Percentiles rank a stretch among this genome's conserved stretches.
Evolutionary conservation across 1,139 yeast genomes (phyloP).

Genomic region (Arxiozyma heterogenica): DNA sequence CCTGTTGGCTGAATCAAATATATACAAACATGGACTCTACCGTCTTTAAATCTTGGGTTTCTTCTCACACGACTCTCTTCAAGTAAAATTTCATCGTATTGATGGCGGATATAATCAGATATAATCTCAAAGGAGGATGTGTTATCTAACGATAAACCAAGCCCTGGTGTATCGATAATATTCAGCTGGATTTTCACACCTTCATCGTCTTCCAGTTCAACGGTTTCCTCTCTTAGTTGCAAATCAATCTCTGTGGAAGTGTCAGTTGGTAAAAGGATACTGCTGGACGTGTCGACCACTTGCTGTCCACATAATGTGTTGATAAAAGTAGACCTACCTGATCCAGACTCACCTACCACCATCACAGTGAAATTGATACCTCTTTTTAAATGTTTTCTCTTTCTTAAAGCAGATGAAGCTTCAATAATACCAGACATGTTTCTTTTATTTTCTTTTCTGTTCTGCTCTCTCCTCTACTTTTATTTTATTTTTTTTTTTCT

Average conservation of each 20-base stretch:
- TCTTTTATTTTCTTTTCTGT: not conserved
- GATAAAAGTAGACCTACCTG: slow-evolving; percentile 78
- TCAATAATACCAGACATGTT: slow-evolving; percentile 34
- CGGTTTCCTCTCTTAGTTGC: slow-evolving; percentile 41
- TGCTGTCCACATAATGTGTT: slow-evolving; percentile 87
- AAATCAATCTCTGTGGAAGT: slow-evolving; percentile 39
- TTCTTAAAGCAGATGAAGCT: slow-evolving; percentile 42
- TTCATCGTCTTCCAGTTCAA: slow-evolving; percentile 67
- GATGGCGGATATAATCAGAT: slow-evolving; percentile 65
- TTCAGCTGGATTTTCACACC: slow-evolving; percentile 60
- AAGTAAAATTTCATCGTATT: slow-evolving; percentile 78
- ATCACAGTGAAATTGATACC: slow-evolving; percentile 78
- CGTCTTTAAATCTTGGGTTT: slow-evolving; percentile 72
- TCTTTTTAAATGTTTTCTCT: slow-evolving; percentile 72
- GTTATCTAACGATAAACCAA: slow-evolving; percentile 66
- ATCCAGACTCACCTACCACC: slow-evolving; percentile 75
- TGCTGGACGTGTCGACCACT: slow-evolving; percentile 46
- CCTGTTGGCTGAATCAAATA: slow-evolving; percentile 69
- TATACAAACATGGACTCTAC: slow-evolving; percentile 65
- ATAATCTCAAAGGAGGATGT: slow-evolving; percentile 52
- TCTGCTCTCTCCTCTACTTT: not conserved
- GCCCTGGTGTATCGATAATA: slow-evolving; percentile 72
- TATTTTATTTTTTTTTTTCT: no score
- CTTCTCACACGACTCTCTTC: slow-evolving; percentile 90
- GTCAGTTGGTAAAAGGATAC: slow-evolving; percentile 39